Evolutionary conservation across 768 basidiomycete species (phyloP), one percentile per base, ranked within the genome.

Genomic region (Amanita subjunquillea): DNA sequence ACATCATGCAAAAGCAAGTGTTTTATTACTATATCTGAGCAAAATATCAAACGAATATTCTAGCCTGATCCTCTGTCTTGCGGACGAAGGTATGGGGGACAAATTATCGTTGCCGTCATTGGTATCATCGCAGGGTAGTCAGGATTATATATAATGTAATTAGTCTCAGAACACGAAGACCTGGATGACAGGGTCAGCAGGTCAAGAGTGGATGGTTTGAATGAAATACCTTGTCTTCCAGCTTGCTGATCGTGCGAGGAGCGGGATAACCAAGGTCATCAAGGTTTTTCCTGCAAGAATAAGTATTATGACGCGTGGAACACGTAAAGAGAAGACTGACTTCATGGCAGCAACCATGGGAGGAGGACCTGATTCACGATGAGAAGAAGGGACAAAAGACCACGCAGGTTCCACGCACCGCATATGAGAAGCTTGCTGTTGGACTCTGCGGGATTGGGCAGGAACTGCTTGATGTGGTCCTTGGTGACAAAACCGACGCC

Each of bases 401-500:
- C 22, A 37, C 25, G 36, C 17, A 20, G 44, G n/a, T 34, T 10
- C 48, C 36, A 53, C 62, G 37, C 59, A 75, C 91, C 92, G 67
- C 92, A 96, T 63, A 96, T 76, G 53, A 95, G 79, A 48, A 94
- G 72, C 68, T 92, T 93, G 77, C 83, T 84, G 57, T 87, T 75
- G n/a, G 70, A 64, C 23, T 69, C 69, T 15, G 75, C 69, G 3
- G 73, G 71, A 61, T 72, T 71, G n/a, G 91, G 91, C 67, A 97
- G 74, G 67, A 82, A 74, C 57, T 83, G 70, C 63, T 87, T 78
- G 61, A 99, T 92, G 64, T 96, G 91, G 9, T 92, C 91, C 69
- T 88, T 90, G 60, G 85, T 80, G 51, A 99, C 90, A 61, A 96
- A 99, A 37, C 96, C 96, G 51, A 83, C 81, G 55, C 93, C 93